phyloP scores from a whole-genome alignment of 2,329 filamentous ascomycete species.

The Epichloe sibirici region DNA sequence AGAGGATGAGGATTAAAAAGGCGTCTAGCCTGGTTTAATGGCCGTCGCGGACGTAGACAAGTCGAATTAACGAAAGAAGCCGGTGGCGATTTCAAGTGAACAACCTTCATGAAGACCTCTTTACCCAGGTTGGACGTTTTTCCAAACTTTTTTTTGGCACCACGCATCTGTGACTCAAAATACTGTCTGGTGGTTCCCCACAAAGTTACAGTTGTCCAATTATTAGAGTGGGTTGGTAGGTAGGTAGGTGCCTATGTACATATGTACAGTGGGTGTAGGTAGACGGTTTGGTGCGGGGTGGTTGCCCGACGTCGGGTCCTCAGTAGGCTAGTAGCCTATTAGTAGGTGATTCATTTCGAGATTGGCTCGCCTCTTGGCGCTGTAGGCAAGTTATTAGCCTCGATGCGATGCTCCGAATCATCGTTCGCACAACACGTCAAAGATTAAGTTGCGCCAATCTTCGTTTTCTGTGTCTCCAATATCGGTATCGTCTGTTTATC shows the following conservation, averaged over 20 bases:
- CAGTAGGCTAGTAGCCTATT: too few relatives aligned
- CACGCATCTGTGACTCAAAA: conserved; percentile 6
- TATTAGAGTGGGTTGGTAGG: not conserved
- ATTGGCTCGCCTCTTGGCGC: too few relatives aligned
- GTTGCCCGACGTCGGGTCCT: not conserved
- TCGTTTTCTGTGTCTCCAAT: too few relatives aligned
- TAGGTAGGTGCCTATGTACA: not conserved
- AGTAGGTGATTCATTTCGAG: too few relatives aligned
- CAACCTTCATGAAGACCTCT: conserved; percentile 5
- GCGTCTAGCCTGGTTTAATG: conserved; percentile 2
- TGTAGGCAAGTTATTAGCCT: too few relatives aligned
- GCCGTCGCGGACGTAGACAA: conserved; percentile 1
- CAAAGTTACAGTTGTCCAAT: not conserved
- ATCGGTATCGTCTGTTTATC: too few relatives aligned
- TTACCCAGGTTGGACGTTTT: not conserved
- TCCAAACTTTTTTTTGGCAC: not conserved
- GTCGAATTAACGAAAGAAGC: not conserved
- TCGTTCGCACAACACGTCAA: too few relatives aligned
- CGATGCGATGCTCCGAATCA: too few relatives aligned
- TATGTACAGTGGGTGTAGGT: not conserved
- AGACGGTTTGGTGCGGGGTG: not conserved
- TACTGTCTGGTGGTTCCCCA: not conserved
- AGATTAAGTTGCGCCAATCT: too few relatives aligned
- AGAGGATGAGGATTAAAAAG: not conserved
- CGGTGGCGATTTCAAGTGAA: not conserved